Conservation (phyloP, 176 grass and related monocot species). For the Raddia distichophylla region DNA sequence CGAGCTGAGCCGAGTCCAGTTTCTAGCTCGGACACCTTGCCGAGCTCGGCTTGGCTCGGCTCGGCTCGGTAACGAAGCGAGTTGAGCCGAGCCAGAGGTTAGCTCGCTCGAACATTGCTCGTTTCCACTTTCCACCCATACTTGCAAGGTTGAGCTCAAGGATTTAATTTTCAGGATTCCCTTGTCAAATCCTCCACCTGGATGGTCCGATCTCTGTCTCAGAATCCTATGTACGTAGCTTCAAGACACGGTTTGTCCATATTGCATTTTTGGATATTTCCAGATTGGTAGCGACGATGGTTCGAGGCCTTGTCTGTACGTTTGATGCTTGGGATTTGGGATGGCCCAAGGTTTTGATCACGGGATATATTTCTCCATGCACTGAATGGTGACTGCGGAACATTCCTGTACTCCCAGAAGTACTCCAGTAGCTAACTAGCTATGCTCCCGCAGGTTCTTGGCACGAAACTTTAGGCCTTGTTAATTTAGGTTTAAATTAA, state of each 20-base stretch:
- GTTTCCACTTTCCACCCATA: no score
- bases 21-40: no score
- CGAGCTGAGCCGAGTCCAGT: no score
- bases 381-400: neutral
- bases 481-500: no score
- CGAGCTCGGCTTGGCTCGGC: no score
- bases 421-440: neutral
- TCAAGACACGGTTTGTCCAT: neutral
- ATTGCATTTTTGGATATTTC: neutral
- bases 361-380: neutral
- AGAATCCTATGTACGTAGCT: neutral
- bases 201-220: neutral
- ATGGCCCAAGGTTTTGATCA: neutral
- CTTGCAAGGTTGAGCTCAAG: neutral
- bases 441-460: no score
- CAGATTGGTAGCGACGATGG: neutral
- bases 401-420: neutral
- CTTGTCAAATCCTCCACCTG: conserved; percentile 9
- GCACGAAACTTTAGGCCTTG: no score
- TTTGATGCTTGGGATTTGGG: neutral
- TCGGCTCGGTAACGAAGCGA: no score
- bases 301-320: neutral
- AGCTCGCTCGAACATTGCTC: no score
- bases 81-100: no score
- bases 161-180: conserved; percentile 19